These are phyloP conservation scores for Pseudozyma hubeiensis DNA, from an alignment of 1,284 basidiomycete genomes.

Conservation along the genomic window DNA sequence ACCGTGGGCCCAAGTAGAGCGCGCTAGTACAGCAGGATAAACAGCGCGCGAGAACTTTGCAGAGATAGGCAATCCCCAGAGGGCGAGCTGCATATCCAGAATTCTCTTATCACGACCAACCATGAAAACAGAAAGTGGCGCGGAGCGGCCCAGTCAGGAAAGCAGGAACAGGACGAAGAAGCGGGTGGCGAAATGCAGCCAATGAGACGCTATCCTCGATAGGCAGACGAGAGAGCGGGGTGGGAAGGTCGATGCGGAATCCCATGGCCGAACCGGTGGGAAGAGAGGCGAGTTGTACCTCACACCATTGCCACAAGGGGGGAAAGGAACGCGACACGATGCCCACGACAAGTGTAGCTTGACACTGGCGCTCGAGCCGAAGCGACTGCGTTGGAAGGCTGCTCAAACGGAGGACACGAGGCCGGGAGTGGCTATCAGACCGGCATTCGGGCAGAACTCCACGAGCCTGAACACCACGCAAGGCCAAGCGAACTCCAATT, in stretches of 20 bases:
- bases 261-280: slow-evolving; percentile 26
- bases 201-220: background rate
- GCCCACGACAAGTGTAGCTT: background rate
- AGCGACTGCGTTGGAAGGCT: no score
- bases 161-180: slow-evolving; percentile 6
- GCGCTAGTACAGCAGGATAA: no score
- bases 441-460: slow-evolving; percentile 2
- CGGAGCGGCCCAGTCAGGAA: background rate
- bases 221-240: background rate
- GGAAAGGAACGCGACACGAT: slow-evolving; percentile 6
- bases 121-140: background rate
- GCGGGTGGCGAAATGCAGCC: background rate
- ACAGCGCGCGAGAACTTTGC: no score
- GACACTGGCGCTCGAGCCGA: no score
- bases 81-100: slow-evolving; percentile 7
- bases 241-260: slow-evolving; percentile 4
- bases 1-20: no score
- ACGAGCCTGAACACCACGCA: background rate
- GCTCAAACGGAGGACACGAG: background rate
- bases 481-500: slow-evolving; percentile 20
- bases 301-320: no score
- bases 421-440: slow-evolving; percentile 16
- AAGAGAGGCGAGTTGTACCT: slow-evolving; percentile 2
- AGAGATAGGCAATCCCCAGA: slow-evolving; percentile 9
- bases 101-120: slow-evolving; percentile 22